These are phyloP conservation scores for Colletotrichum sojae DNA, from an alignment of 2,329 filamentous ascomycete species.

Conservation along the genomic window DNA sequence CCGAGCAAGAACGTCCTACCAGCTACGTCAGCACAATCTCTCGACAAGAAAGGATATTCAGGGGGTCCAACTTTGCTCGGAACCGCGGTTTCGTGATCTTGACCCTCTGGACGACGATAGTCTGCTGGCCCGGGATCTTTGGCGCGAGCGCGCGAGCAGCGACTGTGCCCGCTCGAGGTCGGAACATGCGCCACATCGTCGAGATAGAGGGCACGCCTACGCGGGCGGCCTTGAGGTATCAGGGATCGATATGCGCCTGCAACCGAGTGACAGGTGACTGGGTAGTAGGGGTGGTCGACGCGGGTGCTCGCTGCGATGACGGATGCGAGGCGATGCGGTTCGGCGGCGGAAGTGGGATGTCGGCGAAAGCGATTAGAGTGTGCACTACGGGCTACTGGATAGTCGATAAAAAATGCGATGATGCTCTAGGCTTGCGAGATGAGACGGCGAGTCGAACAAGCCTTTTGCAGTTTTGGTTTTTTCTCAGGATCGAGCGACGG, in stretches of 20 bases:
- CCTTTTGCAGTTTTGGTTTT: not conserved
- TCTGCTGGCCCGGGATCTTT: constrained; percentile 22
- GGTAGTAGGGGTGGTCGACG: not conserved
- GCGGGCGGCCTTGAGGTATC: constrained; percentile 15
- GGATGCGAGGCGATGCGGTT: constrained; percentile 5
- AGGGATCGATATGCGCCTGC: not conserved
- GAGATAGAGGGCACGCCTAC: constrained; percentile 23
- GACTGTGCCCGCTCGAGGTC: constrained; percentile 29
- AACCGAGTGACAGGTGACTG: not conserved
- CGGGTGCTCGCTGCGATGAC: constrained; percentile 3
- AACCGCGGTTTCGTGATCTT: constrained; percentile 26
- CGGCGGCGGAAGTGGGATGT: constrained; percentile 5
- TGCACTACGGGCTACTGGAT: not conserved
- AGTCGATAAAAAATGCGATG: not conserved
- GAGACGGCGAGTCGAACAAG: not conserved
- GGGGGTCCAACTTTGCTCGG: constrained; percentile 27
- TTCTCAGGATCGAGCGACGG: not conserved
- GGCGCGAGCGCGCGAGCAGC: constrained; percentile 34
- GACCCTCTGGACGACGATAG: constrained; percentile 41
- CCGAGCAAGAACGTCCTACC: constrained; percentile 48
- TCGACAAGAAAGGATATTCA: not conserved
- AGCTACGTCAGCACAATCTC: not conserved
- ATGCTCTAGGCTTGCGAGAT: too few relatives aligned
- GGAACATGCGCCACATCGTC: constrained; percentile 39
- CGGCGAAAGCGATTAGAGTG: not conserved